A percentile compares a stretch with the other conserved stretches of the same genome.
Conservation (phyloP, 495 filamentous ascomycete species). For the Pyrenula massariospora region DNA sequence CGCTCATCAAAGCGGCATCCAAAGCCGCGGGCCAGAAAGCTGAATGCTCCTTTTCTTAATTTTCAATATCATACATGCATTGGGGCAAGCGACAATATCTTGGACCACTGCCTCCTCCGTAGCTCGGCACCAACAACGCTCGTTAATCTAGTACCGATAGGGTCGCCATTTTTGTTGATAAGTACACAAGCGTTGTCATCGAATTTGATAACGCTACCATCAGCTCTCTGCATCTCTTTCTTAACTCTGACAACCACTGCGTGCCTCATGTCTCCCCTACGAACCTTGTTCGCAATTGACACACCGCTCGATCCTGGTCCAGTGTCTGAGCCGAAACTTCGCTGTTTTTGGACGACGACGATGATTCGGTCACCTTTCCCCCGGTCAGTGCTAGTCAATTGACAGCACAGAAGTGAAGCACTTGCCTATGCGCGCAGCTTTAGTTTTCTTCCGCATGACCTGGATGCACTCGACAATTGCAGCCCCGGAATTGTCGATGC, state of each 20-base stretch:
- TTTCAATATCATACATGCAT: slow-evolving; percentile 60
- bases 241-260: slow-evolving; percentile 86
- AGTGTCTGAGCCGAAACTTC: slow-evolving; percentile 58
- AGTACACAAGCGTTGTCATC: slow-evolving; percentile 98
- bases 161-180: slow-evolving; percentile 94
- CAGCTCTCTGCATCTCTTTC: slow-evolving; percentile 73
- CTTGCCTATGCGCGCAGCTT: slow-evolving; percentile 81
- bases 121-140: slow-evolving; percentile 80
- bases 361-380: slow-evolving; percentile 84
- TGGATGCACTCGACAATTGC: slow-evolving; percentile 94
- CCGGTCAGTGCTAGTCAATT: too few relatives aligned
- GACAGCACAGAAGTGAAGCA: slow-evolving; percentile 2
- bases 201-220: slow-evolving; percentile 84
- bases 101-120: slow-evolving; percentile 84
- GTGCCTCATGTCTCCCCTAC: slow-evolving; percentile 91
- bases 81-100: slow-evolving; percentile 91
- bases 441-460: slow-evolving; percentile 74
- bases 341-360: slow-evolving; percentile 93
- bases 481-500: slow-evolving; percentile 99
- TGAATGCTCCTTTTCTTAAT: slow-evolving; percentile 3
- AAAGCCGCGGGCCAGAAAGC: too few relatives aligned
- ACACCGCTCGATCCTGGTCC: slow-evolving; percentile 36
- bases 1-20: too few relatives aligned
- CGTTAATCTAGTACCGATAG: slow-evolving; percentile 85
- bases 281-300: slow-evolving; percentile 76